Conservation (phyloP, 768 basidiomycete genomes). For the Strobilomyces dryophilus region DNA sequence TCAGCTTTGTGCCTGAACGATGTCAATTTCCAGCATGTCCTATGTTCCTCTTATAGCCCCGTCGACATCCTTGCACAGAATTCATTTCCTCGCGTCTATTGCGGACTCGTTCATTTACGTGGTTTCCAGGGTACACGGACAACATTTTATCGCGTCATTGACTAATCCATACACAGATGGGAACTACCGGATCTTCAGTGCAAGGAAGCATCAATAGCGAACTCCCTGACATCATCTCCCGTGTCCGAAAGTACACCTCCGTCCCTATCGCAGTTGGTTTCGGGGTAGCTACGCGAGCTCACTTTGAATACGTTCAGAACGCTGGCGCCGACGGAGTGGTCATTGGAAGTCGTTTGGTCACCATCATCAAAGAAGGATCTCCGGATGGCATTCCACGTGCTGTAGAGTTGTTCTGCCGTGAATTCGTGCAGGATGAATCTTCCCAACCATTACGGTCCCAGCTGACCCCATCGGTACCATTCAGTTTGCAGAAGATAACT, state of each 20-base stretch:
- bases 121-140: constrained; percentile 75
- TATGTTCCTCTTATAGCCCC: constrained; percentile 96
- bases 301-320: constrained; percentile 81
- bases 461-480: neutral
- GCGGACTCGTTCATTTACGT: constrained; percentile 98
- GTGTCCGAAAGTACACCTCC: constrained; percentile 73
- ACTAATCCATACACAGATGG: constrained; percentile 65
- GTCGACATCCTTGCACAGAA: constrained; percentile 81
- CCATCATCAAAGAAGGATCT: constrained; percentile 67
- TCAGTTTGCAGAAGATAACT: constrained; percentile 6
- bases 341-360: constrained; percentile 83
- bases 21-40: constrained; percentile 58
- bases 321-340: constrained; percentile 96
- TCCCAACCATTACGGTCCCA: constrained; percentile 9
- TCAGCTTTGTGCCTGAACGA: neutral
- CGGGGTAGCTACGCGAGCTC: constrained; percentile 85
- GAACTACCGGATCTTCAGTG: constrained; percentile 91
- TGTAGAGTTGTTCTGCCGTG: constrained; percentile 71
- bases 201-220: constrained; percentile 63
- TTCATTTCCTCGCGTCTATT: constrained; percentile 87
- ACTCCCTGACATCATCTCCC: constrained; percentile 79
- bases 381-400: constrained; percentile 43
- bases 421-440: constrained; percentile 49
- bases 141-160: neutral
- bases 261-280: constrained; percentile 95